A percentile compares a stretch with the other conserved stretches of the same genome.
Conservation (phyloP, 352 stramenopile genomes). For the Phytopythium helicoides region DNA sequence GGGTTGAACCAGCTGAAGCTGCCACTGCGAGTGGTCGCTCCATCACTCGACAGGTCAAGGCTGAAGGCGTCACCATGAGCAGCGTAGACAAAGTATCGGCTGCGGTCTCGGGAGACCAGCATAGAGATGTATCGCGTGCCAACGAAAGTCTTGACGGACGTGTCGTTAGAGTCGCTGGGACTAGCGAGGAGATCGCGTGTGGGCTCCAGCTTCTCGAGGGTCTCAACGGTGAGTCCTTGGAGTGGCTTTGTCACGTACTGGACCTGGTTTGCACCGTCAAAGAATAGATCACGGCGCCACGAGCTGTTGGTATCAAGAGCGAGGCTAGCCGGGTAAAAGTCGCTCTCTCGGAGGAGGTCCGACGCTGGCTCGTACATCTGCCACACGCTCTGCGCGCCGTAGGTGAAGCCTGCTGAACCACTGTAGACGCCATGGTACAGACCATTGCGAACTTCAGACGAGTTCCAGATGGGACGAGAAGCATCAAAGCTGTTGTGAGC, state of each 20-base stretch:
- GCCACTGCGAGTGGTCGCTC: slow-evolving; percentile 7
- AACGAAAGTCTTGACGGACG: slow-evolving; percentile 11
- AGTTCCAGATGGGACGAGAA: slow-evolving; percentile 12
- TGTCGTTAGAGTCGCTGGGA: slow-evolving; percentile 4
- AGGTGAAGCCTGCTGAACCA: slow-evolving; percentile 14
- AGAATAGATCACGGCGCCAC: slow-evolving; percentile 17
- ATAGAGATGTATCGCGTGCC: slow-evolving; percentile 19
- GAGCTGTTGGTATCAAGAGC: slow-evolving; percentile 12
- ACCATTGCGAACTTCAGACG: slow-evolving; percentile 12
- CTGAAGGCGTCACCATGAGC: slow-evolving; percentile 19
- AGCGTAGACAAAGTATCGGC: slow-evolving; percentile 16
- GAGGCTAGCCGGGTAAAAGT: slow-evolving; percentile 15
- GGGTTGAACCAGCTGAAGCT: slow-evolving; percentile 16
- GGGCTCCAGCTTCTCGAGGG: slow-evolving; percentile 13
- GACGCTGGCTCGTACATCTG: slow-evolving; percentile 18
- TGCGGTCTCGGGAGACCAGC: slow-evolving; percentile 4
- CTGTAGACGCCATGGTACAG: slow-evolving; percentile 20
- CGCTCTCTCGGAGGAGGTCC: slow-evolving; percentile 16
- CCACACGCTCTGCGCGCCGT: slow-evolving; percentile 19
- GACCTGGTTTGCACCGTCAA: slow-evolving; percentile 17
- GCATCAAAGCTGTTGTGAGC: slow-evolving; percentile 11
- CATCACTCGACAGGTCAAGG: slow-evolving; percentile 9
- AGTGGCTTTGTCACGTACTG: slow-evolving; percentile 20
- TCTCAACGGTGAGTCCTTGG: slow-evolving; percentile 2
- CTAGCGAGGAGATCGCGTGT: slow-evolving; percentile 13